Evolutionary conservation across 176 grass and related monocot species (phyloP).

Genomic region (Guadua angustifolia): DNA sequence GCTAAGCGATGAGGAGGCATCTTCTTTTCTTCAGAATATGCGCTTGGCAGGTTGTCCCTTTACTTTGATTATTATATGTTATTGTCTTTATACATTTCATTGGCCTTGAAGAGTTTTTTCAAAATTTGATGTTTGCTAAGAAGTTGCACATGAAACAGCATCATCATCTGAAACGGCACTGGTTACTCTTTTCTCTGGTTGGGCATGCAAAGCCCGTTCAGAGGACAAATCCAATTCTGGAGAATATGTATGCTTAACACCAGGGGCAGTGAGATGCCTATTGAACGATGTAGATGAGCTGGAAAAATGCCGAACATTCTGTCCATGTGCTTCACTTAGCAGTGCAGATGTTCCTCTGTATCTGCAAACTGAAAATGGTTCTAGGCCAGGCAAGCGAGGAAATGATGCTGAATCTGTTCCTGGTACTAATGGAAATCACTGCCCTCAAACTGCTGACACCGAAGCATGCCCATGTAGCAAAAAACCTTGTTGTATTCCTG

Average conservation of each 20-base stretch:
- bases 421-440: conserved; percentile 49
- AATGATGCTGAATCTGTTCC: conserved; percentile 53
- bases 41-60: conserved; percentile 71
- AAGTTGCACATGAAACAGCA: conserved; percentile 60
- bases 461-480: conserved; percentile 55
- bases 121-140: conserved; percentile 45
- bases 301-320: conserved; percentile 62
- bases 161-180: conserved; percentile 78
- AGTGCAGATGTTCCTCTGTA: conserved; percentile 30
- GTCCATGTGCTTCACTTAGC: conserved; percentile 65
- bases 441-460: conserved; percentile 46
- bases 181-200: conserved; percentile 92
- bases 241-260: conserved; percentile 78
- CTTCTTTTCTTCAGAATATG: conserved; percentile 89
- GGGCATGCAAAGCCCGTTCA: conserved; percentile 82
- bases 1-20: conserved; percentile 75
- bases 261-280: conserved; percentile 47
- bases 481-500: conserved; percentile 85
- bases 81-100: conserved; percentile 25
- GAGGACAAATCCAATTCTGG: conserved; percentile 65
- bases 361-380: conserved; percentile 51
- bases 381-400: conserved; percentile 57
- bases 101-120: conserved; percentile 35
- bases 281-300: conserved; percentile 52
- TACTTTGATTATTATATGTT: conserved; percentile 6